Percentiles rank a stretch among this genome's conserved stretches.
Evolutionary conservation across 2,329 filamentous ascomycete species (phyloP).

Genomic region (Fusarium xylarioides): DNA sequence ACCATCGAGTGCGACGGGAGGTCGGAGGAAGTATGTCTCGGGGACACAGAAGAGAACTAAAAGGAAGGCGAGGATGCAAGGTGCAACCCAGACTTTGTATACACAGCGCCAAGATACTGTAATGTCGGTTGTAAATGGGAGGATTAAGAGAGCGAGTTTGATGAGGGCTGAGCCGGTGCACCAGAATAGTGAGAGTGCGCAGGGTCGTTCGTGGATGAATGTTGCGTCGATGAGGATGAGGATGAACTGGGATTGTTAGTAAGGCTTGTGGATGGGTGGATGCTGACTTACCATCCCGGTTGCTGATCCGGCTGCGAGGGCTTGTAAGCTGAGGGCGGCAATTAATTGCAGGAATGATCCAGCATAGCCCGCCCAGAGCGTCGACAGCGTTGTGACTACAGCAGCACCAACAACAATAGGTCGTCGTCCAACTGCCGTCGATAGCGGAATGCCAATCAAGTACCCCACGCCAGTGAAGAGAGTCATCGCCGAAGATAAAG

Average conservation of each 20-base stretch:
- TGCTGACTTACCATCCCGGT: conserved; percentile 9
- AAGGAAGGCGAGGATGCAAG: background rate
- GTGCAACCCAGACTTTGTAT: conserved; percentile 12
- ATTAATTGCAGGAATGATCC: conserved; percentile 12
- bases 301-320: background rate
- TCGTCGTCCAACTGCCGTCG: conserved; percentile 24
- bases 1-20: conserved; percentile 25
- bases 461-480: conserved; percentile 20
- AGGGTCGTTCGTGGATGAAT: conserved; percentile 32
- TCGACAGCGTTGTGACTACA: background rate
- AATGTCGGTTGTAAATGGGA: background rate
- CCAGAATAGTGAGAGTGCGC: conserved; percentile 20
- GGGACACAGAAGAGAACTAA: conserved; percentile 17
- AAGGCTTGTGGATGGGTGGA: rapidly evolving
- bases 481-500: conserved; percentile 20
- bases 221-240: conserved; percentile 26
- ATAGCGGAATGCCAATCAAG: conserved; percentile 17
- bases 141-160: conserved; percentile 3
- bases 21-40: conserved; percentile 26
- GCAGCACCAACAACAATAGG: conserved; percentile 13
- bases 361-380: conserved; percentile 12
- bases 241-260: background rate
- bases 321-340: conserved; percentile 8
- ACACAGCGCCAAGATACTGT: conserved; percentile 4
- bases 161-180: conserved; percentile 7